Evolutionary conservation across 257 asterid species (phyloP), one percentile per base, ranked within the genome.

Genomic region (Coffea eugenioides): DNA sequence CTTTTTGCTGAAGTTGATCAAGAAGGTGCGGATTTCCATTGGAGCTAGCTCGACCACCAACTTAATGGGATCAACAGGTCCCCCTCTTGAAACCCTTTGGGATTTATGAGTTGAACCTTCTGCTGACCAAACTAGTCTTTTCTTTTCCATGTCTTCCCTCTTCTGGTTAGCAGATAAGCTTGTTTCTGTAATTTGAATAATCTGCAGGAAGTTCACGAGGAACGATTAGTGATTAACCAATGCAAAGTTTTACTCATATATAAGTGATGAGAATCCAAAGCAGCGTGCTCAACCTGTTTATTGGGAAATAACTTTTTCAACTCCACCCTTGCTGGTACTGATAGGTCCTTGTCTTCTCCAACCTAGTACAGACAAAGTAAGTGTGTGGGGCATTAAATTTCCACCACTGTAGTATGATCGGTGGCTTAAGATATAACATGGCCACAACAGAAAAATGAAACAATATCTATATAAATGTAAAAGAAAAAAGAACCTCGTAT

Each of bases 311-410:
- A 80, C 73, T 75, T 83, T 87, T 91, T 92, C 86, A 96, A 64
- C 51, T 96, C 98, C 48, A 96, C 95, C 4, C 80, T 85, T 75
- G 98, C 88, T 76, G 69, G 85, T 73, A 78, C 87, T 14, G 99
- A 96, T 48, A 89, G 87, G 80, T 96, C 97, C 80, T 87, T 90
- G 88, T 96, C 98, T 84, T 96, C 99, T 14, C 92, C 98, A 79
- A 84, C 91, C 99, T 96, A 83, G 74, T 71, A 56, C 8, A 41
- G 64, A 43, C 39, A 59, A 46, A 56, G 15, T 21, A 75, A 51
- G 14, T 3, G 3, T 39, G 41, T 39, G 3, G 41, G 3, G 41
- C 3, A 39, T 39, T 39, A 39, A 39, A 39, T 39, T 39, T 39
- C 3, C 41, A 39, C 41, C 41, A 39, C 41, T 39, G 41, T 39